A percentile compares a stretch with the other conserved stretches of the same genome.
Evolutionary conservation across 2,329 filamentous ascomycete species (phyloP).

Genomic region (Fusarium nematophilum): DNA sequence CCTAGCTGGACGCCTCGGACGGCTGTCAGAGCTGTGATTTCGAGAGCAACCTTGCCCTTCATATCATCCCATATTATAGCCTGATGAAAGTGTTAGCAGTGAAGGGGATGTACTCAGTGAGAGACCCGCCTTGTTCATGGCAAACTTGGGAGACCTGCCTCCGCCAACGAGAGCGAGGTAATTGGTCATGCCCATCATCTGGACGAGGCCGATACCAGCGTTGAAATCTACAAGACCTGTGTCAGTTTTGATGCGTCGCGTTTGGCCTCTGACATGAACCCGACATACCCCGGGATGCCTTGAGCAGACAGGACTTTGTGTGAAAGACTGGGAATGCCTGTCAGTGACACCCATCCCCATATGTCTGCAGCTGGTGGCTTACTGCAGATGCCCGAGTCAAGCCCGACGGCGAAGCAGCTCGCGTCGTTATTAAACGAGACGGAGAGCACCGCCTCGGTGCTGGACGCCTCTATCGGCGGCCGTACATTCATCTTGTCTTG

Average conservation of each 20-base stretch:
- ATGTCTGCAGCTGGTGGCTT: conserved; percentile 48
- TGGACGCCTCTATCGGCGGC: conserved; percentile 82
- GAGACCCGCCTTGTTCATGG: conserved; percentile 78
- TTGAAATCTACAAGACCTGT: conserved; percentile 74
- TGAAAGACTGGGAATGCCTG: conserved; percentile 70
- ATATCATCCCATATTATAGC: conserved; percentile 93
- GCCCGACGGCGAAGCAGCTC: conserved; percentile 86
- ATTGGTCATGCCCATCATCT: conserved; percentile 89
- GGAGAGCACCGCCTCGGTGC: conserved; percentile 80
- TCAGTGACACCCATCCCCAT: conserved; percentile 20
- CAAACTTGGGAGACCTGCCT: conserved; percentile 85
- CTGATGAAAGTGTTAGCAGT: conserved; percentile 51
- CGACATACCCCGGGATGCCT: conserved; percentile 62
- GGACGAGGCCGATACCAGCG: conserved; percentile 82
- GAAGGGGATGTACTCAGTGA: not conserved
- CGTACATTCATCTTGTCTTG: conserved; percentile 82
- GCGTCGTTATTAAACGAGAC: conserved; percentile 87
- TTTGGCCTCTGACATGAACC: too few species aligned
- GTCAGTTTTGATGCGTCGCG: too few species aligned
- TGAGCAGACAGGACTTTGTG: conserved; percentile 76
- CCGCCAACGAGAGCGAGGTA: conserved; percentile 92
- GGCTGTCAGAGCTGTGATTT: conserved; percentile 84
- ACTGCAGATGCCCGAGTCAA: conserved; percentile 89
- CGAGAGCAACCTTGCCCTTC: conserved; percentile 76
- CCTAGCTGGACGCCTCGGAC: conserved; percentile 84